Conservation (phyloP, 768 basidiomycete species). For the Lactifluus volemus region DNA sequence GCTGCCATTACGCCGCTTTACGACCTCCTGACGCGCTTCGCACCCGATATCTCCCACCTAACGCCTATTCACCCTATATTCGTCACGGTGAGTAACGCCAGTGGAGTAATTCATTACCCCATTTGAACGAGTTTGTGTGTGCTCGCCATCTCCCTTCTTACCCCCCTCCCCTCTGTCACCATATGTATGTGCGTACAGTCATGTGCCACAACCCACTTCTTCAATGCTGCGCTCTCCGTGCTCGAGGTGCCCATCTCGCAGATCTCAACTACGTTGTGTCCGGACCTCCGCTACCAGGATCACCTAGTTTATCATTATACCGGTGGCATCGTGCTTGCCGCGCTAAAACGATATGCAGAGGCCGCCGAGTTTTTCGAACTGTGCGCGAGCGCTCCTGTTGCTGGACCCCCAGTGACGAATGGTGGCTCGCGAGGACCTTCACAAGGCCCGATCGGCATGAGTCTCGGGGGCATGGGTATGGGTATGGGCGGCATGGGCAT, state of each 20-base stretch:
- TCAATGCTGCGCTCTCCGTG: slow-evolving; percentile 49
- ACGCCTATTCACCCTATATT: slow-evolving; percentile 67
- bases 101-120: not conserved
- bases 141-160: no score
- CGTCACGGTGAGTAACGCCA: slow-evolving; percentile 39
- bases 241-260: slow-evolving; percentile 56
- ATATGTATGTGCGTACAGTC: slow-evolving; percentile 29
- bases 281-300: slow-evolving; percentile 66
- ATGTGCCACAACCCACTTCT: slow-evolving; percentile 48
- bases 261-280: slow-evolving; percentile 46
- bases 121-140: not conserved
- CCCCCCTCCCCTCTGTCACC: no score
- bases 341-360: slow-evolving; percentile 54
- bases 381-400: slow-evolving; percentile 42
- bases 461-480: slow-evolving; percentile 9
- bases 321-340: slow-evolving; percentile 59
- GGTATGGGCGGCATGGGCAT: slow-evolving; percentile 10
- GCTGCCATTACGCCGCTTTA: slow-evolving; percentile 50
- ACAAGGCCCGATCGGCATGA: slow-evolving; percentile 1
- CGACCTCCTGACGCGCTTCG: slow-evolving; percentile 53
- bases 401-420: not conserved
- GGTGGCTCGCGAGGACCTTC: not conserved
- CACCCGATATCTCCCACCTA: slow-evolving; percentile 46
- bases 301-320: slow-evolving; percentile 80
- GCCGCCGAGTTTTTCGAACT: slow-evolving; percentile 79